A percentile compares a stretch with the other conserved stretches of the same genome.
Evolutionary conservation across 2,329 filamentous ascomycete species (phyloP).

Genomic region (Fusarium euwallaceae): DNA sequence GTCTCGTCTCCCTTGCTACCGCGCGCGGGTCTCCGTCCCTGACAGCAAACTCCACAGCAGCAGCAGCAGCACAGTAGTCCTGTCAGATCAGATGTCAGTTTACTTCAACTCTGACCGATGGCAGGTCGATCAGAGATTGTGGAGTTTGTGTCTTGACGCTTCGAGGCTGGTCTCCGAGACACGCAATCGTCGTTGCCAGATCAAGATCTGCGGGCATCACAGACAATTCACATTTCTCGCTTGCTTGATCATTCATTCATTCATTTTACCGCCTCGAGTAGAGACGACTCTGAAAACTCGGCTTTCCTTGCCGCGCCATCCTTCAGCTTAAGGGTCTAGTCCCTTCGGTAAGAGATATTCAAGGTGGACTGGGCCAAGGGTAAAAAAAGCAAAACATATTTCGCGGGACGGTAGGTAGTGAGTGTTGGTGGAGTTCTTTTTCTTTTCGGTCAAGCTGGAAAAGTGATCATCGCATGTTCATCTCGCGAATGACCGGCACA

Average conservation of each 20-base stretch:
- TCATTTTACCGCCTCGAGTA: background rate
- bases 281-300: background rate
- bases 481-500: constrained; percentile 15
- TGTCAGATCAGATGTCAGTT: background rate
- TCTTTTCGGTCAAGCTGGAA: too few relatives aligned
- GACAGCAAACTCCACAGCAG: background rate
- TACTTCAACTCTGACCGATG: background rate
- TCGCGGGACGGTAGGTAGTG: background rate
- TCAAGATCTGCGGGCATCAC: constrained; percentile 25
- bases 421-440: background rate
- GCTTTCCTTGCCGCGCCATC: constrained; percentile 5
- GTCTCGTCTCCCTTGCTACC: background rate
- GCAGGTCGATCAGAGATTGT: background rate
- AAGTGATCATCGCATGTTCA: constrained; percentile 30
- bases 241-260: background rate
- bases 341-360: background rate
- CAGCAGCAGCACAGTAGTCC: background rate
- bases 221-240: constrained; percentile 34
- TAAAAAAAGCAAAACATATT: background rate
- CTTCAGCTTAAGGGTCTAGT: background rate
- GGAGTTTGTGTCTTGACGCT: background rate
- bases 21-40: background rate
- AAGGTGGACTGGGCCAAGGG: background rate
- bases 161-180: constrained; percentile 22
- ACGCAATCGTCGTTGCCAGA: constrained; percentile 17